Base-by-base conservation (phyloP, 371 early-diverging fungal species). In the Funneliformis caledonium region DNA sequence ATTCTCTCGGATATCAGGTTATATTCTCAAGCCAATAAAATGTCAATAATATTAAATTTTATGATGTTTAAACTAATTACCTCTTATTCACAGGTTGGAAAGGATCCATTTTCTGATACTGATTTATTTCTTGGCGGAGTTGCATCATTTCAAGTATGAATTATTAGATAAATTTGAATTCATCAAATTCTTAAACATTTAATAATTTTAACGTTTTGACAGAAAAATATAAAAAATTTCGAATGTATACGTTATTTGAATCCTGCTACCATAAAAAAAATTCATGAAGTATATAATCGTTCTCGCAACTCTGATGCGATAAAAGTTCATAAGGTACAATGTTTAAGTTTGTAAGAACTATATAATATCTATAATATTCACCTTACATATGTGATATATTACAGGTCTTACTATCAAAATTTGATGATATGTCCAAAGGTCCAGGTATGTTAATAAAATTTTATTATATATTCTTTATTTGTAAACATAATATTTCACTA, bases 41-140 rank as follows among this genome's bases (percentile, higher is more conserved):
- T n/a, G 3, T n/a, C 9, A 10, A 42, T 48, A 8, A 68, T 16
- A 12, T 31, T 65, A 31, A 65, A 31, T 37, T 19, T 26, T 72
- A 81, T 11, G 16, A n/a, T 47, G 56, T 45, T 69, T 26, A 47
- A 60, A 26, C 16, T 7, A 19, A 45, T 56, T 33, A 61, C 22
- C 73, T 33, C 2, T 37, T 2, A n/a, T 37, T 37, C 37, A 52
- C 82, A 91, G 61, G 86, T 91, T 7, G 85, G 84, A 33, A 92
- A 92, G 81, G 91, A 92, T 73, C 92, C 92, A 10, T 91, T 92
- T 81, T 81, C 84, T 1, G 92, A 92, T n/a, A 87, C 87, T 7
- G 88, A 86, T 26, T 72, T 83, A 2, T 90, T 92, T 81, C 76
- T 88, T 14, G 84, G 64, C 22, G 89, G 89, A 22, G 88, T 92